These are phyloP conservation scores for Chytriomyces confervae DNA, from an alignment of 192 early-diverging fungal genomes.

Conservation along the genomic window DNA sequence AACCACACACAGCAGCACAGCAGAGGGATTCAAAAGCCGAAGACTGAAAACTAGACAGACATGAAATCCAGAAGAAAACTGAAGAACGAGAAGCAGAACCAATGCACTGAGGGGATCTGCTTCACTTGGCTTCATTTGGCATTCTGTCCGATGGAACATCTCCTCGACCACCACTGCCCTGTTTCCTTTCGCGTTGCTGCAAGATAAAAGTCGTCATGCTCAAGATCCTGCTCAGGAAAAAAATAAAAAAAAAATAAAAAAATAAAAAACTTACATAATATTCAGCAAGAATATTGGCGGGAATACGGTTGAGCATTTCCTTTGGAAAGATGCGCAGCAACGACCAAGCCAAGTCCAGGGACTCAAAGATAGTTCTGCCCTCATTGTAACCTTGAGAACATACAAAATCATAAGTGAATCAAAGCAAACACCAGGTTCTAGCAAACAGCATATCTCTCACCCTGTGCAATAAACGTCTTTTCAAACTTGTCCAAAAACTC, in stretches of 20 bases:
- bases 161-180: slow-evolving; percentile 26
- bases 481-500: slow-evolving; percentile 99
- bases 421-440: slow-evolving; percentile 8
- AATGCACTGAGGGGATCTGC: no score
- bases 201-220: no score
- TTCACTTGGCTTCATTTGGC: slow-evolving; percentile 15
- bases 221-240: not conserved
- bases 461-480: slow-evolving; percentile 96
- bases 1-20: no score
- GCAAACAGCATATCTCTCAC: slow-evolving; percentile 35
- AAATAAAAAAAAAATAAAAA: not conserved
- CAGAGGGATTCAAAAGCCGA: no score
- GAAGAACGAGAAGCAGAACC: no score
- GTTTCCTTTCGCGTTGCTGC: slow-evolving; percentile 41
- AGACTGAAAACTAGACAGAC: no score
- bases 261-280: slow-evolving; percentile 66
- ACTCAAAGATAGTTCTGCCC: slow-evolving; percentile 95
- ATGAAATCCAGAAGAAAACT: no score
- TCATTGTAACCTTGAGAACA: slow-evolving; percentile 78
- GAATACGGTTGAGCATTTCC: slow-evolving; percentile 99
- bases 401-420: slow-evolving; percentile 7
- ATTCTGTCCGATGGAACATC: slow-evolving; percentile 25
- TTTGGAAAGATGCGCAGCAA: slow-evolving; percentile 99
- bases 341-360: slow-evolving; percentile 97
- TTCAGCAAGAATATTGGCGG: slow-evolving; percentile 91